Evolutionary conservation across 2,329 filamentous ascomycete genomes (phyloP).

Genomic region (Monilinia fructicola): DNA sequence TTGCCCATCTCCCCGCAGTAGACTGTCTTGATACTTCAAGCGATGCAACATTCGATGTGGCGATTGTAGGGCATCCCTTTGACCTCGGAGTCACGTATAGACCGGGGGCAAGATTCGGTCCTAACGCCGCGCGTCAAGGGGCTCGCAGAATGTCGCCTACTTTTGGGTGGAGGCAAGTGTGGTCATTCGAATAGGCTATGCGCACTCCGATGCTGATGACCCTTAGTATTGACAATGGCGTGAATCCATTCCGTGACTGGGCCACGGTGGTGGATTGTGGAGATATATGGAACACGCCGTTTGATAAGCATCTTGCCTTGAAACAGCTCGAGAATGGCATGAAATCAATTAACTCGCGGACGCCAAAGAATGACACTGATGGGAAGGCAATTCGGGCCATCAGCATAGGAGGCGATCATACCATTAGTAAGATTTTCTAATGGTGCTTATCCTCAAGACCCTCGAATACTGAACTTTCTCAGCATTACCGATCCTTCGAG

Average conservation of each 20-base stretch:
- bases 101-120: slow-evolving; percentile 39
- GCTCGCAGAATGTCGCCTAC: slow-evolving; percentile 32
- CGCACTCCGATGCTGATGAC: slow-evolving; percentile 21
- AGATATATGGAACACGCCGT: slow-evolving; percentile 38
- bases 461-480: slow-evolving; percentile 4
- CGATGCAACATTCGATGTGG: slow-evolving; percentile 38
- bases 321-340: slow-evolving; percentile 37
- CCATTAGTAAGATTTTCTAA: slow-evolving; percentile 33
- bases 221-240: slow-evolving; percentile 35
- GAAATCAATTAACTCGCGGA: slow-evolving; percentile 31
- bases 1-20: slow-evolving; percentile 36
- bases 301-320: slow-evolving; percentile 37
- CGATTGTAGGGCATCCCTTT: slow-evolving; percentile 39
- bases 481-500: slow-evolving; percentile 39
- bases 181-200: slow-evolving; percentile 2
- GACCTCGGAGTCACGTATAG: slow-evolving; percentile 38
- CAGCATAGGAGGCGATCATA: slow-evolving; percentile 39
- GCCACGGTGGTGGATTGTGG: slow-evolving; percentile 38
- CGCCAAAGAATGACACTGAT: slow-evolving; percentile 35
- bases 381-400: slow-evolving; percentile 36
- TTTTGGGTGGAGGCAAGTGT: slow-evolving; percentile 35
- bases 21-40: slow-evolving; percentile 32
- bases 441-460: neutral
- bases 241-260: slow-evolving; percentile 39
- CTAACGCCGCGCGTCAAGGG: slow-evolving; percentile 37